Percentiles rank a stretch among this genome's conserved stretches.
These are phyloP conservation scores for Phlegmacium glaucopus DNA, from an alignment of 768 basidiomycete species.

Conservation along the genomic window DNA sequence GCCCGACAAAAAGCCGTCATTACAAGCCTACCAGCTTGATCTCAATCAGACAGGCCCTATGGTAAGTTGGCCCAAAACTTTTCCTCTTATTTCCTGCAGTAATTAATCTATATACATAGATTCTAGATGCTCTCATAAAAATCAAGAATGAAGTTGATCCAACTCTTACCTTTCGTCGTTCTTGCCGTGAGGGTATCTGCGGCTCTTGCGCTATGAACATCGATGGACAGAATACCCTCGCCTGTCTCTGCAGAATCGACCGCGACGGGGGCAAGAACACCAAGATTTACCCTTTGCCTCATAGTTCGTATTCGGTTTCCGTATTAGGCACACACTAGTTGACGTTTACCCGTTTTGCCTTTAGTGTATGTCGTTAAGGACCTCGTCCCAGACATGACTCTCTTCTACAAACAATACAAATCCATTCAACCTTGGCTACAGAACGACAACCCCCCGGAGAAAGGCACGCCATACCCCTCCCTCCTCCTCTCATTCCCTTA, in stretches of 20 bases:
- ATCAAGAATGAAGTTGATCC: slow-evolving; percentile 99
- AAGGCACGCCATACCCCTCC: slow-evolving; percentile 35
- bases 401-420: slow-evolving; percentile 99
- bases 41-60: slow-evolving; percentile 95
- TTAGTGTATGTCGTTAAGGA: slow-evolving; percentile 99
- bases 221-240: slow-evolving; percentile 96
- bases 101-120: slow-evolving; percentile 28
- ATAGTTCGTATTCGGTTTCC: slow-evolving; percentile 62
- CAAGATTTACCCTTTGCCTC: slow-evolving; percentile 97
- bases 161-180: slow-evolving; percentile 92
- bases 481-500: background rate
- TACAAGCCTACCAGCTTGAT: slow-evolving; percentile 91
- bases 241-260: slow-evolving; percentile 95
- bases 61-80: slow-evolving; percentile 37
- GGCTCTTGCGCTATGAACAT: slow-evolving; percentile 99
- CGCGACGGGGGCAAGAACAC: slow-evolving; percentile 62
- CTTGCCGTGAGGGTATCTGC: slow-evolving; percentile 94
- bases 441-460: slow-evolving; percentile 85
- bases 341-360: background rate
- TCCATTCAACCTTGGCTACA: slow-evolving; percentile 96
- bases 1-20: slow-evolving; percentile 83
- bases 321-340: background rate
- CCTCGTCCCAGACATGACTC: slow-evolving; percentile 87
- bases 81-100: slow-evolving; percentile 1
- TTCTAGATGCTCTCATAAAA: slow-evolving; percentile 94